Base-by-base conservation (phyloP, 371 early-diverging fungal species). In the Mortierella sp. region DNA sequence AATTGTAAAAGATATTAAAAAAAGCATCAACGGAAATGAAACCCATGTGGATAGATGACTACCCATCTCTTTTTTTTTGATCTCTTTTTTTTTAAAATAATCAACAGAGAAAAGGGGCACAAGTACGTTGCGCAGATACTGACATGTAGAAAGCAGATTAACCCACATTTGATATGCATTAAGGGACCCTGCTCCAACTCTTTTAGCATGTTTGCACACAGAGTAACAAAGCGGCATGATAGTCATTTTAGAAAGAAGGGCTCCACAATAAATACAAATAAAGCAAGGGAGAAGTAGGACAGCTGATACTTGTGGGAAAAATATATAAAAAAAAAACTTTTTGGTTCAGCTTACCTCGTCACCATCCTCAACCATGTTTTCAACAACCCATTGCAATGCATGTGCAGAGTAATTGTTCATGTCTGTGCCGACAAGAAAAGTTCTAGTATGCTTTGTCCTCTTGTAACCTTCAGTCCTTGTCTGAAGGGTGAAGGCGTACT, bases 351-450 rank as follows among this genome's bases (percentile, higher is more conserved):
- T 85, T 60, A 90, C 71, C 72, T 90, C 90, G 72, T 90, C 90
- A 34, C 89, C 88, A 66, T 89, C 86, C 35, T 90, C 90, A 77
- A 90, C 85, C 64, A 88, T 83, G 71, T 86, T 86, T 85, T 90
- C 87, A 67, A 74, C 87, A 26, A 87, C 84, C 86, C 87, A 90
- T n/a, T 83, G 76, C 15, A 90, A 68, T 32, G 90, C 90, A 76
- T 88, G 86, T 51, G 88, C 90, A n/a, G 87, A 86, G 54, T 90
- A 87, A 37, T 86, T 87, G 31, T 86, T 87, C 49, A 87, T 68
- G 70, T 90, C 90, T 3, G 87, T 90, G 7, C 89, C 90, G 0
- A 90, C 87, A 79, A 90, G 81, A 63, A 90, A 90, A 9, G 87
- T 87, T 55, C 90, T 82, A 40, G 85, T 83, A 3, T 84, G 77